Conservation (phyloP, 495 filamentous ascomycete genomes). For the Daldinia bambusicola region DNA sequence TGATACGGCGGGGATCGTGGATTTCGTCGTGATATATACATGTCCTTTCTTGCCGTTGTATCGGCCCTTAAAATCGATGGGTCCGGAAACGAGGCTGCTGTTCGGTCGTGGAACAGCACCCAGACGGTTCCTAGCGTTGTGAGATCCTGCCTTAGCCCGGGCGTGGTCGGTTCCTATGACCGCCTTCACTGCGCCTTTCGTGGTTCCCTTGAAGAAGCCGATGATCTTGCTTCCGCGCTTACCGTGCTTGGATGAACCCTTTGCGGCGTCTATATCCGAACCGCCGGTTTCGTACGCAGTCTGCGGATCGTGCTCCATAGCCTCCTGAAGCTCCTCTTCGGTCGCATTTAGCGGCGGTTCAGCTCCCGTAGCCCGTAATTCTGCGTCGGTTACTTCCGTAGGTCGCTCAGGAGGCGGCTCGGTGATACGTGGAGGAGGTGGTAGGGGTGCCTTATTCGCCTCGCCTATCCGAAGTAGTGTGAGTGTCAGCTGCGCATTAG, state of each 20-base stretch:
- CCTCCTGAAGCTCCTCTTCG: constrained; percentile 55
- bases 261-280: constrained; percentile 63
- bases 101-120: constrained; percentile 69
- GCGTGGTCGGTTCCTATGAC: constrained; percentile 75
- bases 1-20: constrained; percentile 68
- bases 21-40: constrained; percentile 71
- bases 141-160: constrained; percentile 71
- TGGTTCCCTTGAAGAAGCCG: constrained; percentile 73
- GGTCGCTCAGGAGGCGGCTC: constrained; percentile 65
- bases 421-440: constrained; percentile 74
- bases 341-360: constrained; percentile 55
- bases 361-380: constrained; percentile 54
- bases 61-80: constrained; percentile 78
- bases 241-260: constrained; percentile 44
- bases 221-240: constrained; percentile 66
- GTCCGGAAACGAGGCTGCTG: constrained; percentile 63
- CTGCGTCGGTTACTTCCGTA: constrained; percentile 57
- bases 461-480: constrained; percentile 89
- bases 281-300: constrained; percentile 45
- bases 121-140: constrained; percentile 74
- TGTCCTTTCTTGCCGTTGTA: constrained; percentile 77
- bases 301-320: constrained; percentile 54
- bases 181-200: constrained; percentile 72
- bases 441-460: constrained; percentile 81
- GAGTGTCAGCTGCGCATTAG: constrained; percentile 86